These are phyloP conservation scores for Pichia cabralensis DNA, from an alignment of 805 yeast species.

Conservation along the genomic window DNA sequence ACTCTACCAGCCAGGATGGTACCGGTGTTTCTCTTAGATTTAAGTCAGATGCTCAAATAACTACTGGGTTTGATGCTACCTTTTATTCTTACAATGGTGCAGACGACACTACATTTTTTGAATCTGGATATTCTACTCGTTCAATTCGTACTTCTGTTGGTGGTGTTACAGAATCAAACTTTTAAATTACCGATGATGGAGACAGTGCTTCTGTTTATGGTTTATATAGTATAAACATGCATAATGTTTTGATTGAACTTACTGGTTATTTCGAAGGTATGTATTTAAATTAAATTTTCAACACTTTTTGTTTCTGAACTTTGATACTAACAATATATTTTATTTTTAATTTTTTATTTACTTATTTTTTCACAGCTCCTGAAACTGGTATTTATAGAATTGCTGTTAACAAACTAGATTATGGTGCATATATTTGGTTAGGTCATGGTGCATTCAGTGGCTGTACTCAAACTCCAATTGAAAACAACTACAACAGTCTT, in stretches of 20 bases:
- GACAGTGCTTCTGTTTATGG: neutral
- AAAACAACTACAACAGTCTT: neutral
- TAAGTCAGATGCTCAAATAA: neutral
- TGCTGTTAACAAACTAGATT: conserved; percentile 17
- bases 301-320: neutral
- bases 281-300: conserved; percentile 1
- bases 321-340: neutral
- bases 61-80: conserved; percentile 5
- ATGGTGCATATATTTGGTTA: conserved; percentile 21
- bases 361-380: conserved; percentile 11
- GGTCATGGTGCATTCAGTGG: conserved; percentile 27
- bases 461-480: conserved; percentile 12
- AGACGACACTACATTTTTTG: conserved; percentile 2
- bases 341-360: conserved; percentile 15
- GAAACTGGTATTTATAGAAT: conserved; percentile 21
- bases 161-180: conserved; percentile 5
- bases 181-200: neutral
- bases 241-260: conserved; percentile 5
- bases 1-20: conserved; percentile 1
- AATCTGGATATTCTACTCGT: neutral
- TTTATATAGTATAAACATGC: conserved; percentile 3
- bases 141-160: neutral
- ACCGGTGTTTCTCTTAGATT: conserved; percentile 2
- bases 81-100: conserved; percentile 1
- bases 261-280: conserved; percentile 10